Evolutionary conservation across 2,329 filamentous ascomycete species (phyloP).

Genomic region (Colletotrichum eremochloae): DNA sequence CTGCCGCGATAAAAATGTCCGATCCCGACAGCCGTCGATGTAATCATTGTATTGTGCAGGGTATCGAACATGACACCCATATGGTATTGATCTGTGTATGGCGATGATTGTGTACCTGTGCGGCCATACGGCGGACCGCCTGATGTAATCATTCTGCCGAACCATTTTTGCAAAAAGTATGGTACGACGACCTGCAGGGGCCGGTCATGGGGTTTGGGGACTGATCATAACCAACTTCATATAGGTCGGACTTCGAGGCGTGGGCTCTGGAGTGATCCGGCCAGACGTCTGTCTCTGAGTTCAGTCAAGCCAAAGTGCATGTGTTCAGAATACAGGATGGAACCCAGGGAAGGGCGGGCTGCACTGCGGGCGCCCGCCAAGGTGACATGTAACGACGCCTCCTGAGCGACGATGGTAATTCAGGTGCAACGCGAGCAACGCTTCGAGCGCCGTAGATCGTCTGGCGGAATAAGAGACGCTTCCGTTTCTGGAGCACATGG

Average conservation of each 20-base stretch:
- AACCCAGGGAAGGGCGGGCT: constrained; percentile 16
- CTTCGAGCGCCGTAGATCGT: neutral
- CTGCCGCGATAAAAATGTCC: constrained; percentile 24
- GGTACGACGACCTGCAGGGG: neutral
- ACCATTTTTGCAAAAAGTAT: neutral
- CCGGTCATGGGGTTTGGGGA: no score
- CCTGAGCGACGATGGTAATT: constrained; percentile 8
- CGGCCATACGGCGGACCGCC: no score
- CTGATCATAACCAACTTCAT: no score
- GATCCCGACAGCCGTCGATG: constrained; percentile 14
- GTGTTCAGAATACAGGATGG: constrained; percentile 15
- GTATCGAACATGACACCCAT: no score
- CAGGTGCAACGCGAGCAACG: neutral
- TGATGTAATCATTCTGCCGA: constrained; percentile 24
- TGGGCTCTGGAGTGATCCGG: constrained; percentile 9
- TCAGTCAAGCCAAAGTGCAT: constrained; percentile 14
- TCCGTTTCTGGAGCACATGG: constrained; percentile 20
- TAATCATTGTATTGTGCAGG: neutral
- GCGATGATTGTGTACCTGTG: no score
- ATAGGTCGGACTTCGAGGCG: neutral
- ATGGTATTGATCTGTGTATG: no score
- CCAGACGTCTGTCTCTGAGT: neutral
- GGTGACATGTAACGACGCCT: neutral
- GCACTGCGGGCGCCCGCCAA: neutral
- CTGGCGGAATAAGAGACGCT: neutral